Evolutionary conservation across 371 early-diverging fungal species (phyloP).

Genomic region (Globomyces sp.): DNA sequence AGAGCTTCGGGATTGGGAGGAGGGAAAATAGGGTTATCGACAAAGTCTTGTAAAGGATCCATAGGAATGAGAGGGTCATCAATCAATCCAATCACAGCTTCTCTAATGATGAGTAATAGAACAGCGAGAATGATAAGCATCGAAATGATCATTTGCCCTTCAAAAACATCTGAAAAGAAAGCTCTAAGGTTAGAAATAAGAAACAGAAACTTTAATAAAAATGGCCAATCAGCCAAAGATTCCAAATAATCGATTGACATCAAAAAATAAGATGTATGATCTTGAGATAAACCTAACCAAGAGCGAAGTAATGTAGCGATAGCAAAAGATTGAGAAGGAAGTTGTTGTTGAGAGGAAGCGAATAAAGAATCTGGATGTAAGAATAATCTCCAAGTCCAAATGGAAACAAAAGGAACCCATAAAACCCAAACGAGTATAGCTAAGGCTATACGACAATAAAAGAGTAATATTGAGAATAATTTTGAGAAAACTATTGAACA

Average conservation of each 20-base stretch:
- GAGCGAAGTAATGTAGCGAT: neutral
- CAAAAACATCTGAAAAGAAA: slow-evolving; percentile 78
- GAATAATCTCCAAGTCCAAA: slow-evolving; percentile 75
- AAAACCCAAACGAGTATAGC: slow-evolving; percentile 80
- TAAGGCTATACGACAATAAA: slow-evolving; percentile 49
- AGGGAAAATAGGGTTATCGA: neutral
- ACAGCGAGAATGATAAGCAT: slow-evolving; percentile 74
- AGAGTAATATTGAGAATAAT: slow-evolving; percentile 38
- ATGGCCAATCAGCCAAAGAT: slow-evolving; percentile 1
- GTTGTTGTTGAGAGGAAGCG: neutral
- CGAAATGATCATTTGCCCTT: slow-evolving; percentile 81
- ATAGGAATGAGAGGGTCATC: slow-evolving; percentile 5
- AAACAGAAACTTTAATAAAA: neutral
- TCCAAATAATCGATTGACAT: neutral
- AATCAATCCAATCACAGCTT: slow-evolving; percentile 81
- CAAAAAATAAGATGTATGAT: neutral
- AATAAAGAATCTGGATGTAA: slow-evolving; percentile 27
- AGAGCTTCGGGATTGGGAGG: neutral
- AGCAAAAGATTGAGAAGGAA: neutral
- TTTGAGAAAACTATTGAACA: slow-evolving; percentile 22
- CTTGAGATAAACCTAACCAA: neutral
- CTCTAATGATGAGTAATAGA: slow-evolving; percentile 74
- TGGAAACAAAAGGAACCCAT: slow-evolving; percentile 75
- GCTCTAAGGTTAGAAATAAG: slow-evolving; percentile 39
- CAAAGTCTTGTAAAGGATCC: neutral